Conservation (phyloP, 192 early-diverging fungal species). For the Backusella luteola region DNA sequence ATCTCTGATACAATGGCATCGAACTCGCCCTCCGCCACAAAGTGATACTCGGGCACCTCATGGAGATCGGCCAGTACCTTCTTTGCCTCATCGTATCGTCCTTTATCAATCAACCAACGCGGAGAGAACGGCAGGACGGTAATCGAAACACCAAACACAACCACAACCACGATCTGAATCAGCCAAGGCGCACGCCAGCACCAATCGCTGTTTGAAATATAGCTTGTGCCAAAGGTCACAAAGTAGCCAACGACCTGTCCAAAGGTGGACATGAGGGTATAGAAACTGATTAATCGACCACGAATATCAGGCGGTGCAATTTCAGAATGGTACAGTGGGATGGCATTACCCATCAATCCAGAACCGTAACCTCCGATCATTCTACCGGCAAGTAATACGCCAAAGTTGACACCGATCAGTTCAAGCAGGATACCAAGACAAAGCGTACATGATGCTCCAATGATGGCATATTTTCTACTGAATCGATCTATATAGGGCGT, state of each 20-base stretch:
- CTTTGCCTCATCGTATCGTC: slow-evolving; percentile 65
- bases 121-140: slow-evolving; percentile 79
- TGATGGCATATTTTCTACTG: slow-evolving; percentile 69
- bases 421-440: slow-evolving; percentile 73
- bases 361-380: slow-evolving; percentile 34
- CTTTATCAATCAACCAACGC: slow-evolving; percentile 77
- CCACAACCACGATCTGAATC: slow-evolving; percentile 76
- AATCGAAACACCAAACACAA: slow-evolving; percentile 42
- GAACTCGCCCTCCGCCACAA: slow-evolving; percentile 57
- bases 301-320: slow-evolving; percentile 82
- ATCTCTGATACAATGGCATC: slow-evolving; percentile 67
- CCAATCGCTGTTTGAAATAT: slow-evolving; percentile 36
- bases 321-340: slow-evolving; percentile 40
- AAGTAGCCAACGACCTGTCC: slow-evolving; percentile 69
- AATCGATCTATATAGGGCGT: slow-evolving; percentile 23
- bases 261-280: slow-evolving; percentile 87
- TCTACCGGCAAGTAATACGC: slow-evolving; percentile 27
- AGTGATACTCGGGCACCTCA: slow-evolving; percentile 45
- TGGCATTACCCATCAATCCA: slow-evolving; percentile 32
- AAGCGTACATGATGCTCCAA: slow-evolving; percentile 63
- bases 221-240: slow-evolving; percentile 42
- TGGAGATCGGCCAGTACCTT: slow-evolving; percentile 67
- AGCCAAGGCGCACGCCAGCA: slow-evolving; percentile 81
- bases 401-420: slow-evolving; percentile 53
- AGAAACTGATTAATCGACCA: slow-evolving; percentile 80